Evolutionary conservation across 2,329 filamentous ascomycete species (phyloP).

Genomic region (Pochonia chlamydosporia): DNA sequence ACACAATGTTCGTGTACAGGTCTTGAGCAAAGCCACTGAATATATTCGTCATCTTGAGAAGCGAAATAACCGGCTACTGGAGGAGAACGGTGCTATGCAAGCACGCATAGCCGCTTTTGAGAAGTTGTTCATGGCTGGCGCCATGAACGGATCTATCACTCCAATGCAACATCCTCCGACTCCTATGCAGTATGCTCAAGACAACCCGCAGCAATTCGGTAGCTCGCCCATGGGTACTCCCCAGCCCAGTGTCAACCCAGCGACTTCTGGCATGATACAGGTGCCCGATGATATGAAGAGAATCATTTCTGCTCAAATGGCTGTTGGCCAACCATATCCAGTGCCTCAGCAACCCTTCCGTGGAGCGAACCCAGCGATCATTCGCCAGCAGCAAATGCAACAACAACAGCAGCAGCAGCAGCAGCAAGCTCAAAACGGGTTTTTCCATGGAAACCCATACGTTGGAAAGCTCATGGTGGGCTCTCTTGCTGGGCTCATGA

Average conservation of each 20-base stretch:
- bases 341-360: conserved; percentile 42
- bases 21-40: conserved; percentile 91
- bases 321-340: conserved; percentile 48
- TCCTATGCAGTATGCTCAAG: conserved; percentile 42
- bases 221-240: conserved; percentile 38
- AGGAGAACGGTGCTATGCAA: conserved; percentile 77
- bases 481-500: conserved; percentile 85
- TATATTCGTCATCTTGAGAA: conserved; percentile 94
- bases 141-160: conserved; percentile 58
- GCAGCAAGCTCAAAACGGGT: conserved; percentile 44
- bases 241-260: conserved; percentile 29
- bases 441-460: conserved; percentile 50
- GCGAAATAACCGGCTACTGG: conserved; percentile 72
- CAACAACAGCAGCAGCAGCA: conserved; percentile 41
- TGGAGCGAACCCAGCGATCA: conserved; percentile 34
- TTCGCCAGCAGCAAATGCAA: conserved; percentile 53
- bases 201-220: conserved; percentile 38
- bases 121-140: conserved; percentile 73
- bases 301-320: conserved; percentile 52
- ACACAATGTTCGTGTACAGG: conserved; percentile 29
- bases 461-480: conserved; percentile 84
- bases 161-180: conserved; percentile 49
- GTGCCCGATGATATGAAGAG: conserved; percentile 63
- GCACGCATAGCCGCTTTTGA: conserved; percentile 68
- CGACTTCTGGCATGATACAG: conserved; percentile 53